Base-by-base conservation (phyloP, 768 basidiomycete species). In the Naganishia kalamii region DNA sequence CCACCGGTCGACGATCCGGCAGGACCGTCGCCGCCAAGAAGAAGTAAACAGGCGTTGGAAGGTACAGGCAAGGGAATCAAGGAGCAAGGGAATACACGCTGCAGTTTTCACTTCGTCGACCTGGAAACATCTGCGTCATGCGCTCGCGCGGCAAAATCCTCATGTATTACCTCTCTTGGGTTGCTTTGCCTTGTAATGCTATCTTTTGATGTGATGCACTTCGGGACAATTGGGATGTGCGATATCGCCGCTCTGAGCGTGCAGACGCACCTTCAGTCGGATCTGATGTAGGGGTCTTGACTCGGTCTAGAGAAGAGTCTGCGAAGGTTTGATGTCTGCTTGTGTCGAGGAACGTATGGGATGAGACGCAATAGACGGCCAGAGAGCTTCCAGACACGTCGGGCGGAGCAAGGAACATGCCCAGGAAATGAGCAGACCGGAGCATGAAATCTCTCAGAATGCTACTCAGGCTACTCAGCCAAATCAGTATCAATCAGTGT, bases 1-100 rank as follows among this genome's bases (percentile, higher is more conserved):
- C 94, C 61, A 98, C 94, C 61, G 92, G 92, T 87, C 70, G 74
- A 57, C 47, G 68, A 52, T 62, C 59, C 41, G 68, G 68, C 29
- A 61, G 48, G 60, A 63, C 64, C 51, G 47, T 65, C 44, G 64
- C 64, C 35, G 64, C 64, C 64, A 65, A 65, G 64, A 65, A 65
- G 64, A 65, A 65, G 64, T 65, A 65, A 65, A 65, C 46, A 40
- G 48, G 35, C 54, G 37, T 57, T 57, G 54, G 54, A 57, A 40
- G 54, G 54, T 57, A 40, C 29, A 57, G 37, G 54, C 33, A 25
- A 57, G 40, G 54, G 54, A 40, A 23, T 37, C 54, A 57, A n/a
- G 21, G 27, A 37, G 35, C 35, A 57, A 40, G 11, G 37, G 54
- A 57, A 41, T 57, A 57, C 37, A 37, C 35, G 23, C 21, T n/a